Evolutionary conservation across 208 protist species (phyloP).

Genomic region (Lotmaria passim): DNA sequence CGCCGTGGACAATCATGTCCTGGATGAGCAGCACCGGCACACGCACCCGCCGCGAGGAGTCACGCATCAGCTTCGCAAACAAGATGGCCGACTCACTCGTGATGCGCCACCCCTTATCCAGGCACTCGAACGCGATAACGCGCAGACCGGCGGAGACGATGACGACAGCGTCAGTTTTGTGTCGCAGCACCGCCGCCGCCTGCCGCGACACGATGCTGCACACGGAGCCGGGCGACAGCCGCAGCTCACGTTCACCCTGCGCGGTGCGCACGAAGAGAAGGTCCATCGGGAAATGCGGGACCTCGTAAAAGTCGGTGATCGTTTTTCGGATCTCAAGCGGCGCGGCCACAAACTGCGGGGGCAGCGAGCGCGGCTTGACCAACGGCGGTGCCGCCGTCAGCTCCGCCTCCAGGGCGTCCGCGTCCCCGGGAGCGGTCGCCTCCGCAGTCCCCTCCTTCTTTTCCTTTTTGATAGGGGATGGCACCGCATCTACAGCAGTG

Average conservation of each 20-base stretch:
- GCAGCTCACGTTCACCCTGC: slow-evolving; percentile 64
- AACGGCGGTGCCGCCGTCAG: slow-evolving; percentile 2
- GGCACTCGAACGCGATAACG: slow-evolving; percentile 66
- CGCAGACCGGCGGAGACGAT: slow-evolving; percentile 84
- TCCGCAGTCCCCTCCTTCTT: slow-evolving; percentile 20
- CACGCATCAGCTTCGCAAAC: slow-evolving; percentile 67
- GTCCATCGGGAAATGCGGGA: slow-evolving; percentile 53
- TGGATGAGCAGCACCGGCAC: slow-evolving; percentile 61
- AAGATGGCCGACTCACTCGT: slow-evolving; percentile 70
- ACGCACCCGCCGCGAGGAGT: slow-evolving; percentile 58
- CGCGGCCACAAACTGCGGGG: slow-evolving; percentile 67
- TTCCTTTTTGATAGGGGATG: slow-evolving; percentile 22
- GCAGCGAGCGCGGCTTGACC: slow-evolving; percentile 37
- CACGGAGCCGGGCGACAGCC: slow-evolving; percentile 54
- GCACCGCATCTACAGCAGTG: background rate
- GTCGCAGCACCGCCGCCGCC: slow-evolving; percentile 52
- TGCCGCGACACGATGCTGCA: slow-evolving; percentile 71
- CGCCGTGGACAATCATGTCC: slow-evolving; percentile 49
- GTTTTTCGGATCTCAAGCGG: slow-evolving; percentile 45
- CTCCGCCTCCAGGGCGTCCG: slow-evolving; percentile 7
- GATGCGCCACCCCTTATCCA: slow-evolving; percentile 81
- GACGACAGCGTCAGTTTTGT: slow-evolving; percentile 69
- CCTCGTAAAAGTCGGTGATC: slow-evolving; percentile 63
- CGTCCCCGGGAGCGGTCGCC: slow-evolving; percentile 1
- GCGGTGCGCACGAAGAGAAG: slow-evolving; percentile 74